A percentile compares a stretch with the other conserved stretches of the same genome.
phyloP scores from a whole-genome alignment of 2,329 filamentous ascomycete genomes.

The Metarhizium robertsii region DNA sequence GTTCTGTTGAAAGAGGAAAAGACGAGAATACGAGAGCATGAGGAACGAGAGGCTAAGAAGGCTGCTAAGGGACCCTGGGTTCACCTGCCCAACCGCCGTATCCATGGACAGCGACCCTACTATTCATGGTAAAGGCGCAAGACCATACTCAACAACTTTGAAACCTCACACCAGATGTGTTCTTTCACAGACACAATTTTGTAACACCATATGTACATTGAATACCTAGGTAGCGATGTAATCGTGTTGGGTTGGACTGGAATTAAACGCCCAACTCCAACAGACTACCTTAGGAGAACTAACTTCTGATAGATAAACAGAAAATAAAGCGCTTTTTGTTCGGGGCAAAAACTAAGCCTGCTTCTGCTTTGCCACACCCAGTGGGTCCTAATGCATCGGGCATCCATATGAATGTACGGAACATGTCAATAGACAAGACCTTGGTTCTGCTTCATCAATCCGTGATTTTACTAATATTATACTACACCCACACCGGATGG shows the following conservation, averaged over 20 bases:
- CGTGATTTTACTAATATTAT: neutral
- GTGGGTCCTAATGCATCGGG: neutral
- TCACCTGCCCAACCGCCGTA: constrained; percentile 75
- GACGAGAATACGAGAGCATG: constrained; percentile 71
- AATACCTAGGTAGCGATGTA: constrained; percentile 14
- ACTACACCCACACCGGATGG: neutral
- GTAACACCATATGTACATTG: constrained; percentile 28
- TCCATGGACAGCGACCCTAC: constrained; percentile 79
- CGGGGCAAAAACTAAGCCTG: neutral
- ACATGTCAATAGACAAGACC: neutral
- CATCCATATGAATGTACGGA: neutral
- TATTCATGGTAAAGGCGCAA: constrained; percentile 68
- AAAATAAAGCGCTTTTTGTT: constrained; percentile 1
- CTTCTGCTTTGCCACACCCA: neutral
- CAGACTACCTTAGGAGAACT: neutral
- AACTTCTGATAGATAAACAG: constrained; percentile 1
- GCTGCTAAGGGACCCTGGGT: constrained; percentile 73
- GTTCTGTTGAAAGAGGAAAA: constrained; percentile 89
- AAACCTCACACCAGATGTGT: neutral
- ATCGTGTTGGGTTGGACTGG: constrained; percentile 9
- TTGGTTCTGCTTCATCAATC: neutral
- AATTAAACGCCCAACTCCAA: neutral
- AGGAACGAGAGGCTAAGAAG: constrained; percentile 70
- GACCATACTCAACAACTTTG: neutral
- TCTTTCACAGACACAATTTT: constrained; percentile 7